phyloP scores from a whole-genome alignment of 164 flowering plant genomes.

The Saururus chinensis region DNA sequence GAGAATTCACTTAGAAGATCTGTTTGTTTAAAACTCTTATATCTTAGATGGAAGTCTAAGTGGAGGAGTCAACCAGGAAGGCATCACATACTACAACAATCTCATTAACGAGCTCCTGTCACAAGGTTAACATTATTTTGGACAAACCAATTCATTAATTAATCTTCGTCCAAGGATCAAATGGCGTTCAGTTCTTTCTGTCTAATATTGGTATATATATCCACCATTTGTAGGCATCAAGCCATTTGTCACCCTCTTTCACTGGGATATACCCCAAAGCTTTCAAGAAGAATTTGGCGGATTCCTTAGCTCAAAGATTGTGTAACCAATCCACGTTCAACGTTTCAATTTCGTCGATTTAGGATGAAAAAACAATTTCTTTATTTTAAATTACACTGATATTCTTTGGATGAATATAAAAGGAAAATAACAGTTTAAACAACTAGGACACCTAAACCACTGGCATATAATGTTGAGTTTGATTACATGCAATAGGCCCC shows the following conservation, averaged over 20 bases:
- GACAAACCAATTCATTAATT: neutral
- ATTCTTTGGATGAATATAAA: too few relatives aligned
- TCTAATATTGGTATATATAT: too few relatives aligned
- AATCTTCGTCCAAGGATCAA: too few relatives aligned
- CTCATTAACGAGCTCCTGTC: constrained; percentile 25
- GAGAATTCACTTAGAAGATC: too few relatives aligned
- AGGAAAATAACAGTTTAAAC: too few relatives aligned
- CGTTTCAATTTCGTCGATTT: neutral
- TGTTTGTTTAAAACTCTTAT: too few relatives aligned
- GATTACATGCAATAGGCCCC: neutral
- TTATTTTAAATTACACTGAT: neutral
- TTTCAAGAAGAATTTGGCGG: constrained; percentile 49
- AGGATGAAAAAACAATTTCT: too few relatives aligned
- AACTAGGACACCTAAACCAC: too few relatives aligned
- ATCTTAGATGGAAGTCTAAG: constrained; percentile 16
- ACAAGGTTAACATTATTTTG: constrained; percentile 7
- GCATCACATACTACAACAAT: constrained; percentile 25
- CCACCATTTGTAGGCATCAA: constrained; percentile 20
- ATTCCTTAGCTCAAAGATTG: constrained; percentile 26
- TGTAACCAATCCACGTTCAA: constrained; percentile 22
- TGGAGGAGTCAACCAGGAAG: constrained; percentile 20
- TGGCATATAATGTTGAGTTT: too few relatives aligned
- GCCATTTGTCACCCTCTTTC: constrained; percentile 57
- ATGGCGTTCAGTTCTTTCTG: neutral
- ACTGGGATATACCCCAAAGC: constrained; percentile 59